These are phyloP conservation scores for Cyclotella atomus DNA, from an alignment of 108 stramenopile species.

Conservation along the genomic window DNA sequence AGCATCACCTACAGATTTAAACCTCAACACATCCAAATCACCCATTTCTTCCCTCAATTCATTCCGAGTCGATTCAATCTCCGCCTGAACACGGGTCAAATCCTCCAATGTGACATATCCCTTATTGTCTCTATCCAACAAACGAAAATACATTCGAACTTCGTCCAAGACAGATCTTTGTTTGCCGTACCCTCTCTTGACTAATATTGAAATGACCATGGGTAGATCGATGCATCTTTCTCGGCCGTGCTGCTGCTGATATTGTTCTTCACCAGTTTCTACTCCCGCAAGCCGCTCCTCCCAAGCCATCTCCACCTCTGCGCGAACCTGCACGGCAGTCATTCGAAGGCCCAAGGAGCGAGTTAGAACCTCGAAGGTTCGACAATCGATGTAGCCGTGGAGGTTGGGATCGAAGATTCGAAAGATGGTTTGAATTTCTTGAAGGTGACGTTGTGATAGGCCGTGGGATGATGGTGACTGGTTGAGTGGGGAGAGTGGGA, in stretches of 20 bases:
- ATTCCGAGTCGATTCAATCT: not conserved
- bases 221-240: slow-evolving; percentile 22
- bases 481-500: not conserved
- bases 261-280: not conserved
- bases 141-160: slow-evolving; percentile 26
- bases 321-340: not conserved
- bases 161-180: slow-evolving; percentile 39
- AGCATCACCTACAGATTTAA: slow-evolving; percentile 8
- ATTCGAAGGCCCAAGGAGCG: slow-evolving; percentile 33
- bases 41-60: not conserved
- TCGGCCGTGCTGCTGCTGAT: not conserved
- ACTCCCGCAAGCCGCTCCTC: slow-evolving; percentile 13
- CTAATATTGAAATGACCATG: slow-evolving; percentile 17
- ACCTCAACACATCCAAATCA: not conserved
- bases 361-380: slow-evolving; percentile 21
- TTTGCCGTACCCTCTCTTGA: slow-evolving; percentile 11
- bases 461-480: not conserved
- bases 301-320: slow-evolving; percentile 7
- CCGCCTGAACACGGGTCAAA: slow-evolving; percentile 23
- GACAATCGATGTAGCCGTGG: slow-evolving; percentile 17
- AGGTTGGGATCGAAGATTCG: slow-evolving; percentile 32
- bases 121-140: slow-evolving; percentile 31
- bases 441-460: slow-evolving; percentile 2
- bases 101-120: slow-evolving; percentile 38
- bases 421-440: slow-evolving; percentile 30